Evolutionary conservation across 345 rosid species (phyloP).

Genomic region (Abelmoschus esculentus): DNA sequence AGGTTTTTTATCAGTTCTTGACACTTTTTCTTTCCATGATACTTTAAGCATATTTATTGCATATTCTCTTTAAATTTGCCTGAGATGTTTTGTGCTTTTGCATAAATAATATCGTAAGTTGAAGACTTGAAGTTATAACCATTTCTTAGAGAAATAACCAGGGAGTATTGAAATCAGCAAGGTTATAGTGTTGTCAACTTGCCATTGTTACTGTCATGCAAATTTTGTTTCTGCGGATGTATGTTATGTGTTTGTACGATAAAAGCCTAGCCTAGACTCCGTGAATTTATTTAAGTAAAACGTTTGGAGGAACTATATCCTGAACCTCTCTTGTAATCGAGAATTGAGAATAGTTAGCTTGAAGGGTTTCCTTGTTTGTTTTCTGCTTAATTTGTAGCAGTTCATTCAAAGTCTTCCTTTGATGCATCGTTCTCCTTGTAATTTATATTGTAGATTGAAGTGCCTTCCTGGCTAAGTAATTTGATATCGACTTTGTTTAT

Average conservation of each 20-base stretch:
- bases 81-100: neutral
- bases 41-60: neutral
- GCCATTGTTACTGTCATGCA: neutral
- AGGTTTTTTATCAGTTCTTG: neutral
- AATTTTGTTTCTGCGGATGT: neutral
- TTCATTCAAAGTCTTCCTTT: neutral
- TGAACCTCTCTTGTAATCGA: neutral
- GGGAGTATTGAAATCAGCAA: neutral
- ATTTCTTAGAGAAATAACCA: neutral
- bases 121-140: neutral
- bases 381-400: neutral
- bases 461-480: neutral
- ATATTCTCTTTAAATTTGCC: neutral
- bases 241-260: neutral
- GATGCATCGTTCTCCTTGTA: neutral
- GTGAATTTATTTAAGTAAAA: neutral
- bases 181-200: neutral
- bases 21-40: neutral
- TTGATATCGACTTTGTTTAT: neutral
- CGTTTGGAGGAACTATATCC: neutral
- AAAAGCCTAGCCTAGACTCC: neutral
- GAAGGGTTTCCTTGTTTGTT: neutral
- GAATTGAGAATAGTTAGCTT: neutral
- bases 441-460: neutral
- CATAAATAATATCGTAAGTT: neutral